These are phyloP conservation scores for Chrysanthemum makinoi DNA, from an alignment of 129 eudicot genomes.

Conservation along the genomic window DNA sequence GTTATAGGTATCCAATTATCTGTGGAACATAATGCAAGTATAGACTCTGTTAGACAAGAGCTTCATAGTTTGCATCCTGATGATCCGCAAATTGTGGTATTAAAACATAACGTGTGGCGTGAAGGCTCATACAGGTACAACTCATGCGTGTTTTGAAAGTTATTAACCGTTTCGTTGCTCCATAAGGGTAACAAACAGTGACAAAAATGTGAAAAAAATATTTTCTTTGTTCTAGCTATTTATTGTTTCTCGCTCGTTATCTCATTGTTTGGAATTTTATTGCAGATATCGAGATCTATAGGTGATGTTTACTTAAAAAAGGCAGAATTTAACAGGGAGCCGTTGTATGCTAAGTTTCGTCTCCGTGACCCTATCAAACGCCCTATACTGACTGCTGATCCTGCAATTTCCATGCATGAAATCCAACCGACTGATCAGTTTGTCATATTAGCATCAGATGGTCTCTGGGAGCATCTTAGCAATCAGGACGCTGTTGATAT, in stretches of 20 bases:
- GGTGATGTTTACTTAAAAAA: conserved; percentile 90
- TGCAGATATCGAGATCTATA: conserved; percentile 83
- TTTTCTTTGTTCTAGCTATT: conserved; percentile 1
- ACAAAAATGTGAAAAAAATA: neutral
- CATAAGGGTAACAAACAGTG: no score
- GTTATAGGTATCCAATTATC: conserved; percentile 68
- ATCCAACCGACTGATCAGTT: conserved; percentile 80
- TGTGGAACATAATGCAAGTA: conserved; percentile 66
- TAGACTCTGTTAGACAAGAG: conserved; percentile 76
- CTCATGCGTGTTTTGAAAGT: neutral
- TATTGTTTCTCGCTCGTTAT: neutral
- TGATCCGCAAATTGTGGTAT: conserved; percentile 63
- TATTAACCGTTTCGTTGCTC: neutral
- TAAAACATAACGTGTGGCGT: conserved; percentile 82
- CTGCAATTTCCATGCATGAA: conserved; percentile 70
- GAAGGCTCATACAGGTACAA: conserved; percentile 72
- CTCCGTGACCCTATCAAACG: conserved; percentile 77
- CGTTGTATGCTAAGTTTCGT: conserved; percentile 78
- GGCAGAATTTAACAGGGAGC: conserved; percentile 86
- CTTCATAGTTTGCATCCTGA: conserved; percentile 76
- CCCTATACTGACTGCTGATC: conserved; percentile 83
- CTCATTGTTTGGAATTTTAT: conserved; percentile 15
- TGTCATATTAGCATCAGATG: conserved; percentile 90
- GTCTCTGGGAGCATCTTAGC: conserved; percentile 94
- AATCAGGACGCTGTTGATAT: conserved; percentile 95